Conservation (phyloP, 73 alveolate genomes). For the Tetrahymena elliotti region DNA sequence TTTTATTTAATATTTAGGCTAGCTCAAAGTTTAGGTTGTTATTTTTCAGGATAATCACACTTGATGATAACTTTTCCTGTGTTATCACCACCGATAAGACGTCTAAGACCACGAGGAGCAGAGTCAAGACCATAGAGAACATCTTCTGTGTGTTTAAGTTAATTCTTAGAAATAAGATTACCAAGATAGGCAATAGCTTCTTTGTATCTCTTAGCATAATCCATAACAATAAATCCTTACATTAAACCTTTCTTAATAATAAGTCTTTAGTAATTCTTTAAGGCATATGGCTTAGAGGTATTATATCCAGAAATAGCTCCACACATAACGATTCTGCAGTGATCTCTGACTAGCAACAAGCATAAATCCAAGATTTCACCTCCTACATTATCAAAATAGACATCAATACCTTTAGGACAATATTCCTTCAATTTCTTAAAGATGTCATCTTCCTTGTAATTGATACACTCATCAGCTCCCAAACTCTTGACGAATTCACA, state of each 20-base stretch:
- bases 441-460: constrained; percentile 50
- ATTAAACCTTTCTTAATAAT: constrained; percentile 48
- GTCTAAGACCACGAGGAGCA: constrained; percentile 44
- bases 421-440: constrained; percentile 30
- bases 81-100: constrained; percentile 55
- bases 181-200: constrained; percentile 30
- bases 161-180: constrained; percentile 34
- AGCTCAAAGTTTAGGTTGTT: neutral
- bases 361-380: constrained; percentile 61
- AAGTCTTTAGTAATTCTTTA: constrained; percentile 55
- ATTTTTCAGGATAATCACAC: neutral
- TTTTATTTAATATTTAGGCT: too few relatives aligned
- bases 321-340: constrained; percentile 39
- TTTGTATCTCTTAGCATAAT: constrained; percentile 38
- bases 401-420: constrained; percentile 60
- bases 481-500: constrained; percentile 37
- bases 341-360: constrained; percentile 41
- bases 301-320: constrained; percentile 49
- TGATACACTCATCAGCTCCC: constrained; percentile 55
- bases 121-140: constrained; percentile 50
- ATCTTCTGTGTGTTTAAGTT: constrained; percentile 56
- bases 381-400: constrained; percentile 69
- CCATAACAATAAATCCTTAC: constrained; percentile 59
- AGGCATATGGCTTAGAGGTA: constrained; percentile 18
- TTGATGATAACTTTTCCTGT: constrained; percentile 54